Evolutionary conservation across 768 basidiomycete species (phyloP).

Genomic region (Boletellus sp.): DNA sequence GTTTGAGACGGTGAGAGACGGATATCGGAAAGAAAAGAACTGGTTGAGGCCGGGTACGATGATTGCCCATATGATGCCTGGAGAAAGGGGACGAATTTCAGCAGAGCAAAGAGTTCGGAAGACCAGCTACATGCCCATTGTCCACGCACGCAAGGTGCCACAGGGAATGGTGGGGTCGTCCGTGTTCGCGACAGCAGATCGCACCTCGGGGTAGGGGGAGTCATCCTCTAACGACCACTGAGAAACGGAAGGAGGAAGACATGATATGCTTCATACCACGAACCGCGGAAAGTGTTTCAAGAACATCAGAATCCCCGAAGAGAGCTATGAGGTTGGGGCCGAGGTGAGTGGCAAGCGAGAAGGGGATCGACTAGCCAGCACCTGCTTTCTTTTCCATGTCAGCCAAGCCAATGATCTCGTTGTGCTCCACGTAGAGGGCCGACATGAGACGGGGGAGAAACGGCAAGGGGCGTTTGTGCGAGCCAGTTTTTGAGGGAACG

Average conservation of each 20-base stretch:
- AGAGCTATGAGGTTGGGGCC: background rate
- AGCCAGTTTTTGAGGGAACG: slow-evolving; percentile 13
- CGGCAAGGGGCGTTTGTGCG: background rate
- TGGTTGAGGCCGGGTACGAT: slow-evolving; percentile 73
- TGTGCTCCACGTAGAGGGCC: slow-evolving; percentile 12
- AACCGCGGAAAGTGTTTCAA: slow-evolving; percentile 25
- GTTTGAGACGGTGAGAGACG: slow-evolving; percentile 39
- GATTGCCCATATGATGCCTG: slow-evolving; percentile 49
- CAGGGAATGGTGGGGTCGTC: slow-evolving; percentile 67
- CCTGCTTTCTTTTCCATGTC: slow-evolving; percentile 26
- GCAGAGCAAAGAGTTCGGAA: background rate
- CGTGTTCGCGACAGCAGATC: slow-evolving; percentile 70
- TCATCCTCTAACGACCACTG: slow-evolving; percentile 49
- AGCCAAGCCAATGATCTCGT: slow-evolving; percentile 15
- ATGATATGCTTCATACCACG: slow-evolving; percentile 16
- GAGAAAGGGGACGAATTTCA: background rate
- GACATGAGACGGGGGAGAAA: slow-evolving; percentile 16
- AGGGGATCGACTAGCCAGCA: background rate
- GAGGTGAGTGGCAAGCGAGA: background rate
- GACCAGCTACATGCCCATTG: slow-evolving; percentile 37
- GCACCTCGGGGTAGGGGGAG: slow-evolving; percentile 82
- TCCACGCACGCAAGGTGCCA: slow-evolving; percentile 58
- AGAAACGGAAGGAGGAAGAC: slow-evolving; percentile 13
- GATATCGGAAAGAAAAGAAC: slow-evolving; percentile 73
- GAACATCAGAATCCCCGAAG: slow-evolving; percentile 34